phyloP scores from a whole-genome alignment of 2,329 filamentous ascomycete genomes.

The Phialophora verrucosa region DNA sequence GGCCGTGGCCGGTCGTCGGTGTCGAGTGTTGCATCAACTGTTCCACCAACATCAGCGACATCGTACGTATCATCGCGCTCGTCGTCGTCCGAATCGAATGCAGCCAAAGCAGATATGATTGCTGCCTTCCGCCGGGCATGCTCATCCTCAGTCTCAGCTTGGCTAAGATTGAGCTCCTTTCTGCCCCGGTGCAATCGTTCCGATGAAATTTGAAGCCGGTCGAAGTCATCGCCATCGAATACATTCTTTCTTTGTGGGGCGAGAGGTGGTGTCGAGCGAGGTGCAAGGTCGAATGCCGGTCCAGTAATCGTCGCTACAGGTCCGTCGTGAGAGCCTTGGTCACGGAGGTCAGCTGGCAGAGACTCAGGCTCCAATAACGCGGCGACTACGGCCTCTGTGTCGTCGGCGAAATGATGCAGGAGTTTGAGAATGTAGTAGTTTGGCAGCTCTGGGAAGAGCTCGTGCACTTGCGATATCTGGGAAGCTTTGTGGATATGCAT shows the following conservation, averaged over 20 bases:
- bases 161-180: conserved; percentile 32
- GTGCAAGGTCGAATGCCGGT: conserved; percentile 56
- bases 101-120: conserved; percentile 83
- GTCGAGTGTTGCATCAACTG: conserved; percentile 67
- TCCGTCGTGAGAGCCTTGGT: conserved; percentile 35
- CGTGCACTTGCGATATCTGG: conserved; percentile 86
- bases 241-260: conserved; percentile 70
- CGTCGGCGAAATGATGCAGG: conserved; percentile 77
- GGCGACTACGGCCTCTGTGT: conserved; percentile 78
- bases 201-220: conserved; percentile 69
- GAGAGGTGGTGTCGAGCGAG: conserved; percentile 47
- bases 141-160: conserved; percentile 47
- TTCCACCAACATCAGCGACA: conserved; percentile 85
- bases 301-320: conserved; percentile 26
- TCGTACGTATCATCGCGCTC: conserved; percentile 98
- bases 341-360: conserved; percentile 70
- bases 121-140: conserved; percentile 77
- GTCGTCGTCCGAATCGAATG: conserved; percentile 93
- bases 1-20: conserved; percentile 30
- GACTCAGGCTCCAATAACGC: conserved; percentile 77
- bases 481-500: conserved; percentile 83
- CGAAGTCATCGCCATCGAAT: conserved; percentile 81
- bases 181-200: conserved; percentile 81
- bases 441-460: conserved; percentile 87
- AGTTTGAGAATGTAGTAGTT: conserved; percentile 79